Evolutionary conservation across 306 rosid genomes (phyloP), one percentile per base, ranked within the genome.

Genomic region (Malus sieversii): DNA sequence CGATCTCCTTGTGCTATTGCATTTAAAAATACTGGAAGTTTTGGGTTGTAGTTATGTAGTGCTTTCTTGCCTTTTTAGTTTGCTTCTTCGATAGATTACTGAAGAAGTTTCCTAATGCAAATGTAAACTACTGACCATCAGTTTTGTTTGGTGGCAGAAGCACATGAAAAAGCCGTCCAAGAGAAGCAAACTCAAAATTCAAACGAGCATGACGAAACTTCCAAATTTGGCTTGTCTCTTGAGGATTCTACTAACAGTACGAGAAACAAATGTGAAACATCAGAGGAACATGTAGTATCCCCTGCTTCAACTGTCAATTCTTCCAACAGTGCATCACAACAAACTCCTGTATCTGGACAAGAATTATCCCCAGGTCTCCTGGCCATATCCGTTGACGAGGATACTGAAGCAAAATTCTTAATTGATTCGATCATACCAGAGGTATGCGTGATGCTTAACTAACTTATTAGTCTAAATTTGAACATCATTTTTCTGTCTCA

Each of bases 131-230:
- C 45, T 58, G 10, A 25, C 63, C n/a, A 29, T 57, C 77, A 79
- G 78, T 55, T 30, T 72, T 59, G 44, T 59, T 38, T 59, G 77
- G 57, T 60, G 59, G 66, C 33, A 57, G 78, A 63, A 58, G 77
- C 30, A 59, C 70, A 27, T 15, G 12, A 18, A 30, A 32, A 72
- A 6, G 33, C 10, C 42, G n/a, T 68, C 62, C 70, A 69, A 58
- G 70, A 80, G 44, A 22, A 63, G 32, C 60, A 33, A 45, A 78
- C 33, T 14, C 46, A 60, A 42, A 18, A 40, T 72, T 67, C 68
- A 63, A 32, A 44, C 16, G 71, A 55, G 61, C 51, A 53, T 59
- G 45, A 81, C 44, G 69, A 69, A 23, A 73, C 35, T 22, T 44
- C 44, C 20, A 11, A 38, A 60, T 59, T 30, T 15, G 22, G 66